These are phyloP conservation scores for Tetracladium setigerum DNA, from an alignment of 495 filamentous ascomycete genomes.

Conservation along the genomic window DNA sequence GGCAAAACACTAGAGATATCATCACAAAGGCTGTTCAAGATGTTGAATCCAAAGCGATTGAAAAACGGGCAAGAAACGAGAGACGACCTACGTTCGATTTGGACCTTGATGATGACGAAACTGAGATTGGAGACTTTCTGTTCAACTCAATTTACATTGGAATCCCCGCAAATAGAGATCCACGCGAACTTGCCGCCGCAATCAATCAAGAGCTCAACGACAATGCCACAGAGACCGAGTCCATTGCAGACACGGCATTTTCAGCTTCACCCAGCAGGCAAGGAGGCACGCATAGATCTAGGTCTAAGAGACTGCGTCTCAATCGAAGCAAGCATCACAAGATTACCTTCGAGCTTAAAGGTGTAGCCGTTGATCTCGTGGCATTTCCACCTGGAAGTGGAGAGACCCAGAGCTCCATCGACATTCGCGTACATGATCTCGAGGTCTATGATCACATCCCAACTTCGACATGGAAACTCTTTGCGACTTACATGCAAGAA, in stretches of 20 bases:
- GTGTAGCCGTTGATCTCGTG: slow-evolving; percentile 75
- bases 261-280: slow-evolving; percentile 52
- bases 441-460: slow-evolving; percentile 93
- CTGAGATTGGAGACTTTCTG: slow-evolving; percentile 85
- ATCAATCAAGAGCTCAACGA: slow-evolving; percentile 89
- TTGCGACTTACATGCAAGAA: slow-evolving; percentile 87
- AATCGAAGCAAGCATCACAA: slow-evolving; percentile 86
- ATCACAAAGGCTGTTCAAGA: slow-evolving; percentile 82
- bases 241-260: slow-evolving; percentile 64
- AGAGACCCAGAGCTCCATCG: slow-evolving; percentile 80
- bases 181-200: slow-evolving; percentile 65
- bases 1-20: slow-evolving; percentile 77
- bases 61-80: slow-evolving; percentile 44
- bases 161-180: slow-evolving; percentile 79
- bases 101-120: slow-evolving; percentile 59
- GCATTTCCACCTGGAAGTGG: slow-evolving; percentile 69
- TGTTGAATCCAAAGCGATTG: slow-evolving; percentile 71
- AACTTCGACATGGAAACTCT: slow-evolving; percentile 97
- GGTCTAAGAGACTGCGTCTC: slow-evolving; percentile 58
- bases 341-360: slow-evolving; percentile 88
- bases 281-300: slow-evolving; percentile 32
- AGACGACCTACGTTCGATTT: slow-evolving; percentile 37
- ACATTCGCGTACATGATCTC: slow-evolving; percentile 71
- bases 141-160: slow-evolving; percentile 99
- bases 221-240: slow-evolving; percentile 78